Conservation (phyloP, 306 rosid species). For the Biancaea sappan region DNA sequence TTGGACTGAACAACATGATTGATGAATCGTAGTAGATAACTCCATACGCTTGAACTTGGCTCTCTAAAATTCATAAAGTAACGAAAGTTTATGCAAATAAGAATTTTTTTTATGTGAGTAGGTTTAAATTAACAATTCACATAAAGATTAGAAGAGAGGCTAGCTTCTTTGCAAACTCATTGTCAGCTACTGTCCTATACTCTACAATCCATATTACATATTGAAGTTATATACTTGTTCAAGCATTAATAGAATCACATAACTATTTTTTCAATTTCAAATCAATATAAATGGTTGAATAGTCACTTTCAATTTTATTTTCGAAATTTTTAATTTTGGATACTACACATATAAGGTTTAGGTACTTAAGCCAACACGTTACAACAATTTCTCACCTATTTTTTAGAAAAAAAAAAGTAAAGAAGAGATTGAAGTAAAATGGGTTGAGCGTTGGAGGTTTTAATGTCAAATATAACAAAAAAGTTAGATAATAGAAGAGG, state of each 20-base stretch:
- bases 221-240: no score
- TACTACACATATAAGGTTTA: no score
- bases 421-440: neutral
- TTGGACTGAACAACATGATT: slow-evolving; percentile 35
- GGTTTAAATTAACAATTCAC: neutral
- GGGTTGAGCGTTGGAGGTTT: no score
- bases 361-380: neutral
- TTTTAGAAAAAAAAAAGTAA: neutral
- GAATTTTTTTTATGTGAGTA: neutral
- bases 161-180: neutral
- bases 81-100: neutral
- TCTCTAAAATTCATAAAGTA: neutral
- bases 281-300: neutral
- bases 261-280: neutral
- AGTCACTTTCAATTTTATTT: neutral
- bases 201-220: no score
- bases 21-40: slow-evolving; percentile 15
- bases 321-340: no score
- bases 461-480: neutral
- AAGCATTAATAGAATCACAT: no score
- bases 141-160: neutral
- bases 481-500: neutral
- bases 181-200: neutral
- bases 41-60: slow-evolving; percentile 27
- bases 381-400: neutral